A percentile compares a stretch with the other conserved stretches of the same genome.
Conservation (phyloP, 2,329 filamentous ascomycete genomes). For the Phaeophleospora eucalypticola region DNA sequence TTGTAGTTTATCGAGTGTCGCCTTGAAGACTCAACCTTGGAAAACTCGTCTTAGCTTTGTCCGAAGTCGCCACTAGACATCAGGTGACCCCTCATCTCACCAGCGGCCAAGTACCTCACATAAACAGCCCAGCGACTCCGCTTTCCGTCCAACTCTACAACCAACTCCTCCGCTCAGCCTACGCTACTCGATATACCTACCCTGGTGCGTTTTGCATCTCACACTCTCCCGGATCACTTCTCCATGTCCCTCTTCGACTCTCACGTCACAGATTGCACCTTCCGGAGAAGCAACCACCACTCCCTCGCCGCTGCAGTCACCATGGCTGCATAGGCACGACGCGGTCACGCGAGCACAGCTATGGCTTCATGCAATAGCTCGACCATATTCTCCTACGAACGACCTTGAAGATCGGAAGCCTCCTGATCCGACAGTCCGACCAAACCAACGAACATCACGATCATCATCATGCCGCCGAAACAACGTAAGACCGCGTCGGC, state of each 20-base stretch:
- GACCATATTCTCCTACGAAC: background rate
- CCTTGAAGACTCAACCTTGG: no score
- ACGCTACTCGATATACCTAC: no score
- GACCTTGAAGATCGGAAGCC: background rate
- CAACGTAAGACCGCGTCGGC: slow-evolving; percentile 14
- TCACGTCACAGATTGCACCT: background rate
- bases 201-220: no score
- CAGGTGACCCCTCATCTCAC: slow-evolving; percentile 1
- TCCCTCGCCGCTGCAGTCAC: slow-evolving; percentile 23
- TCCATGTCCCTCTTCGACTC: background rate
- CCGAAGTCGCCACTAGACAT: background rate
- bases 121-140: no score
- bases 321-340: slow-evolving; percentile 40
- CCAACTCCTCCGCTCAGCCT: no score
- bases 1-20: no score
- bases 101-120: background rate
- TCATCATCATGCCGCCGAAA: background rate
- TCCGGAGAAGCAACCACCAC: slow-evolving; percentile 23
- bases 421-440: slow-evolving; percentile 1
- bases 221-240: no score
- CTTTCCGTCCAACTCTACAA: no score
- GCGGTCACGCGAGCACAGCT: slow-evolving; percentile 29
- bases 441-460: background rate
- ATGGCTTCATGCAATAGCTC: slow-evolving; percentile 22
- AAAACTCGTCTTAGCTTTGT: no score